These are phyloP conservation scores for Metschnikowia lochheadii DNA, from an alignment of 805 yeast genomes.

Conservation along the genomic window DNA sequence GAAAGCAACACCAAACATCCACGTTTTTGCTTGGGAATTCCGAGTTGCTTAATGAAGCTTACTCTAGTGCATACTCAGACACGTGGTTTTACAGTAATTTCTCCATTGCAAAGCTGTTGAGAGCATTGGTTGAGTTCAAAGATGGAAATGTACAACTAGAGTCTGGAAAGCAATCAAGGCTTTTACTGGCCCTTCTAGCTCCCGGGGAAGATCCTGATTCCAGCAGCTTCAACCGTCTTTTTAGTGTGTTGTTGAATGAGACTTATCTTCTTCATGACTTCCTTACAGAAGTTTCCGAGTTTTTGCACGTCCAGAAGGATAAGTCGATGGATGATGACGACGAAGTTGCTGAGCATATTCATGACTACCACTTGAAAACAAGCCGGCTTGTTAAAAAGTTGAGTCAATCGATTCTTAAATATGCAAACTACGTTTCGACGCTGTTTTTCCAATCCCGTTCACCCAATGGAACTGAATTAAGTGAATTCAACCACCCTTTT, in stretches of 20 bases:
- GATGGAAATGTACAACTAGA: neutral
- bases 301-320: conserved; percentile 3
- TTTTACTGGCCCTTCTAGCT: neutral
- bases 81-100: conserved; percentile 5
- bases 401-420: conserved; percentile 23
- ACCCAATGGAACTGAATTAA: conserved; percentile 3
- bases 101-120: conserved; percentile 5
- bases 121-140: conserved; percentile 3
- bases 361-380: conserved; percentile 39
- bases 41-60: neutral
- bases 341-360: conserved; percentile 23
- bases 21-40: neutral
- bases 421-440: conserved; percentile 30
- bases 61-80: neutral
- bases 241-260: conserved; percentile 24
- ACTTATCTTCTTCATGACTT: conserved; percentile 37
- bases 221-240: conserved; percentile 6
- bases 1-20: conserved; percentile 29
- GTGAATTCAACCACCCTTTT: conserved; percentile 25
- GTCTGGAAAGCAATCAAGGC: neutral
- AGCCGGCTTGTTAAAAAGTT: conserved; percentile 36
- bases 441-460: conserved; percentile 10
- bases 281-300: conserved; percentile 29
- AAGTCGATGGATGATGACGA: conserved; percentile 14
- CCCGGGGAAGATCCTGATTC: neutral